Base-by-base conservation (phyloP, 441 rosid genomes). In the Populus tomentosa region DNA sequence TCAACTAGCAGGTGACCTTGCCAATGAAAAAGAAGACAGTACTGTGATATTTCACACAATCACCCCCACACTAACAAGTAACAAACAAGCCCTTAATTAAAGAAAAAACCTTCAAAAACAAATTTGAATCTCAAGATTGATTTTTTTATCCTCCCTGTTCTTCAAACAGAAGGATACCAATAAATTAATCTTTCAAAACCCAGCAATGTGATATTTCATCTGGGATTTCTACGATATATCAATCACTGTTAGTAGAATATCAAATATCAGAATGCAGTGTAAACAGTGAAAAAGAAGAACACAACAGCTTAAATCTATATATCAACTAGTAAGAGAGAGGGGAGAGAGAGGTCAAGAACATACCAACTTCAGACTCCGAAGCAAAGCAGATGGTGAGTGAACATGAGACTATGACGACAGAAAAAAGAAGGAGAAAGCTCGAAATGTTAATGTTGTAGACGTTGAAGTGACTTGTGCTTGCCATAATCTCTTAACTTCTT, bases 341-440 rank as follows among this genome's bases (percentile, higher is more conserved):
- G 24, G 32, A 7, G 64, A 50, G 18, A 53, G 74, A 53, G 67
- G 21, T 20, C 1, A 50, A 24, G 28, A 61, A 21, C 28, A 26
- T 73, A 73, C 75, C 75, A 73, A 73, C 75, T 73, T 73, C 75
- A 62, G 68, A 35, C 50, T 59, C 68, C 0, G 16, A 13, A 35
- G 50, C 67, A 36, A n/a, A 30, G 68, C 30, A 73, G 67, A 14
- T 35, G 21, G 53, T 1, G 20, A 61, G 28, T 61, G 65, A 61
- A 23, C 4, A 61, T 35, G 75, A 73, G 53, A 7, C 63, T 10
- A 73, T 28, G 63, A 73, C 2, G 42, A 73, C 56, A 61, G 56
- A 61, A 62, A 73, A 3, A 36, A 33, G 53, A 14, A 73, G 38
- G 68, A 61, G 67, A 61, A 40, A 73, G n/a, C 23, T 42, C 73